A percentile compares a stretch with the other conserved stretches of the same genome.
Conservation (phyloP, 306 rosid species). For the Crataegus laevigata region DNA sequence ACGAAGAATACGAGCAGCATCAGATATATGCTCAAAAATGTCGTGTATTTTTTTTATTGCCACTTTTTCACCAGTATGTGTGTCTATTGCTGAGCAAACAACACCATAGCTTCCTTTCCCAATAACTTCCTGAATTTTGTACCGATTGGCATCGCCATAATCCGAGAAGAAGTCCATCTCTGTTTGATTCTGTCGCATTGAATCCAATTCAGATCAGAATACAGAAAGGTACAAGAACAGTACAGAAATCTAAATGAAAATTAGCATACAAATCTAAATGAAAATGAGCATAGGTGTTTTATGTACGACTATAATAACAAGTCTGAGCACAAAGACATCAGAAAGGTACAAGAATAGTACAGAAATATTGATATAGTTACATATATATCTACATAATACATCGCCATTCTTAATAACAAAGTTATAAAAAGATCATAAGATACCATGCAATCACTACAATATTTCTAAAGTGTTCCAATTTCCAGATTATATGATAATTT, state of each 20-base stretch:
- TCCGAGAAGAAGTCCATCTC: constrained; percentile 94
- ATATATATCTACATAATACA: not conserved
- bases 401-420: not conserved
- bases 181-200: constrained; percentile 46
- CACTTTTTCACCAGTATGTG: constrained; percentile 79
- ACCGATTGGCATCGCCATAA: constrained; percentile 80
- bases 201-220: constrained; percentile 17
- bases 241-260: not conserved
- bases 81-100: constrained; percentile 93
- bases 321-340: not conserved
- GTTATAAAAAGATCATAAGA: not conserved
- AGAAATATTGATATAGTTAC: not conserved
- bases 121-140: constrained; percentile 82
- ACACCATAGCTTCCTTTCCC: constrained; percentile 98
- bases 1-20: constrained; percentile 94
- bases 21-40: constrained; percentile 88
- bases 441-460: not conserved
- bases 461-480: not conserved
- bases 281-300: not conserved
- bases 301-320: not conserved
- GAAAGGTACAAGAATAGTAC: not conserved
- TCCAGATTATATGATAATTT: not conserved
- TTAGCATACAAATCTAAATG: not conserved
- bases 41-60: constrained; percentile 91
- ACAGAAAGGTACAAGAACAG: not conserved